Percentiles rank a stretch among this genome's conserved stretches.
Conservation (phyloP, 192 early-diverging fungal species). For the Borealophlyctis nickersoniae region DNA sequence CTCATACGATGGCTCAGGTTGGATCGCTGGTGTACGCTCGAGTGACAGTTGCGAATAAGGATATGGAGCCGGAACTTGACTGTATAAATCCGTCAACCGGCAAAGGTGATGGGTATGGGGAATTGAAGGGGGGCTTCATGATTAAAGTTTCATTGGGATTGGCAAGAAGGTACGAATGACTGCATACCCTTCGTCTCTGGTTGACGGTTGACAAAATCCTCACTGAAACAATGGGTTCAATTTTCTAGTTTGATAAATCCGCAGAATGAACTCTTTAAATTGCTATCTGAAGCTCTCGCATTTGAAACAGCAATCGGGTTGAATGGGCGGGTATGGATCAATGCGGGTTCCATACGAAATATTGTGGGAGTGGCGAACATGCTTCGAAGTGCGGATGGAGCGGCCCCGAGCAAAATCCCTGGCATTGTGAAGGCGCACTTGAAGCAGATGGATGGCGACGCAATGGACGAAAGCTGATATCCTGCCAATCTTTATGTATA, state of each 20-base stretch:
- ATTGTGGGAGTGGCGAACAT: too few relatives aligned
- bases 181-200: not conserved
- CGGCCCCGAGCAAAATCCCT: too few relatives aligned
- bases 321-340: constrained; percentile 94
- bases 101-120: constrained; percentile 87
- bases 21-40: constrained; percentile 81
- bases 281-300: constrained; percentile 67
- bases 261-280: constrained; percentile 63
- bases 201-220: not conserved
- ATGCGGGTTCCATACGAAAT: too few relatives aligned
- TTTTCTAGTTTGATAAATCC: constrained; percentile 64
- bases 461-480: too few relatives aligned
- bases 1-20: constrained; percentile 32
- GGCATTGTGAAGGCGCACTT: too few relatives aligned
- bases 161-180: constrained; percentile 53
- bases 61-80: constrained; percentile 97
- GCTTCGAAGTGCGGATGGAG: too few relatives aligned
- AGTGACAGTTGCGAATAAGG: constrained; percentile 81
- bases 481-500: too few relatives aligned
- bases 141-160: constrained; percentile 80
- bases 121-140: constrained; percentile 76
- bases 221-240: constrained; percentile 9
- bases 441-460: too few relatives aligned
- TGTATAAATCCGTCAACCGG: constrained; percentile 79
- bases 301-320: constrained; percentile 90